A percentile compares a stretch with the other conserved stretches of the same genome.
Conservation (phyloP, 148 eudicot genomes). For the Nyssa sinensis region DNA sequence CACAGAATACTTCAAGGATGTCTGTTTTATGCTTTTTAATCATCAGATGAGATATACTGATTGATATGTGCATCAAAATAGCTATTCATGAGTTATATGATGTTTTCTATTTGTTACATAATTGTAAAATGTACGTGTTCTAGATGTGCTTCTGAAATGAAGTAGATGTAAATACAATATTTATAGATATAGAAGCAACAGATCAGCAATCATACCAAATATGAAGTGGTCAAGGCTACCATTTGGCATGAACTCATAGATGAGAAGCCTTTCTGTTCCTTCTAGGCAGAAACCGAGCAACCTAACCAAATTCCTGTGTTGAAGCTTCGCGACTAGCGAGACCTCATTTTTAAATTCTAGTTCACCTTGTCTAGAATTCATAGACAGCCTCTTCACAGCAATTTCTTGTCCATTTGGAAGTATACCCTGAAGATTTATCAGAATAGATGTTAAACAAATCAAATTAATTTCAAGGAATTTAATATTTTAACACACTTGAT, state of each 20-base stretch:
- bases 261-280: constrained; percentile 28
- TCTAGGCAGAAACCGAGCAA: constrained; percentile 29
- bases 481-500: background rate
- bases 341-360: constrained; percentile 38
- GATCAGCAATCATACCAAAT: constrained; percentile 20
- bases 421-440: constrained; percentile 19
- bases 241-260: constrained; percentile 36
- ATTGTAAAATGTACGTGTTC: too few relatives aligned
- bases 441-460: background rate
- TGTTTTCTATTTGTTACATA: background rate
- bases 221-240: constrained; percentile 32
- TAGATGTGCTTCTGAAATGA: too few relatives aligned
- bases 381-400: constrained; percentile 39
- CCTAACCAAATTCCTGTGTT: constrained; percentile 32
- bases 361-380: constrained; percentile 33
- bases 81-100: background rate
- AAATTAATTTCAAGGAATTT: background rate
- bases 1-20: too few relatives aligned
- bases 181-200: background rate
- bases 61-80: too few relatives aligned
- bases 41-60: too few relatives aligned
- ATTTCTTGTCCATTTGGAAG: constrained; percentile 25
- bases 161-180: too few relatives aligned
- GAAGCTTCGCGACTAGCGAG: constrained; percentile 24
- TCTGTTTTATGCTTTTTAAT: too few relatives aligned